phyloP scores from a whole-genome alignment of 164 flowering plant species.

The Annona squamosa region DNA sequence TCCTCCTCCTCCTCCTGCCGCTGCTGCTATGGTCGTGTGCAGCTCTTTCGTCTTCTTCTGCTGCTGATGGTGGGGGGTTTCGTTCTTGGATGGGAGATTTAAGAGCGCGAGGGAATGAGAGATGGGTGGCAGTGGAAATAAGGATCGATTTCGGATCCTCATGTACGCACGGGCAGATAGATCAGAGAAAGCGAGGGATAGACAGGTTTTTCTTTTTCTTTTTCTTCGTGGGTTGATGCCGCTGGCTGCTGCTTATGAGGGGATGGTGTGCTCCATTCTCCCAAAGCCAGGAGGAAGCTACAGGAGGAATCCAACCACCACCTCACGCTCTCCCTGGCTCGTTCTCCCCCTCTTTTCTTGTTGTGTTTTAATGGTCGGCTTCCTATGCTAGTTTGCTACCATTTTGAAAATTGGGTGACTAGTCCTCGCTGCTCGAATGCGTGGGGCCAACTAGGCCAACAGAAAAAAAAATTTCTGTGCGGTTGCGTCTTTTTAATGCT shows the following conservation, averaged over 20 bases:
- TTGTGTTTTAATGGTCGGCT: neutral
- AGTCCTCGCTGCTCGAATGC: neutral
- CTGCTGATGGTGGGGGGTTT: neutral
- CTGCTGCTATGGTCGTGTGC: neutral
- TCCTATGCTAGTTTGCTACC: neutral
- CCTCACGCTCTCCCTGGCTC: too few relatives aligned
- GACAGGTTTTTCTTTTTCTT: neutral
- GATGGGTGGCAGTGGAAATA: neutral
- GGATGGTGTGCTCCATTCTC: too few relatives aligned
- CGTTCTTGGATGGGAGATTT: slow-evolving; percentile 6
- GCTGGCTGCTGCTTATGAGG: slow-evolving; percentile 3
- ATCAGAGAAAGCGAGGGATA: neutral
- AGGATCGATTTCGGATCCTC: slow-evolving; percentile 21
- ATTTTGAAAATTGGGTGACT: neutral
- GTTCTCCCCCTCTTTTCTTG: neutral
- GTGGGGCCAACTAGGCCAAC: too few relatives aligned
- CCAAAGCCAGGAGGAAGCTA: too few relatives aligned
- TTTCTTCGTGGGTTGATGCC: neutral
- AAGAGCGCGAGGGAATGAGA: neutral
- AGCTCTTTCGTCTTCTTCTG: neutral
- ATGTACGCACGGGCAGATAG: neutral
- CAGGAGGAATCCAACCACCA: too few relatives aligned
- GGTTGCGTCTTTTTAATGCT: too few relatives aligned
- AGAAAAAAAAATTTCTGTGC: too few relatives aligned
- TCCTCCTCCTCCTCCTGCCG: neutral